Evolutionary conservation across 2,329 filamentous ascomycete species (phyloP).

Genomic region (Pseudonectria buxi): DNA sequence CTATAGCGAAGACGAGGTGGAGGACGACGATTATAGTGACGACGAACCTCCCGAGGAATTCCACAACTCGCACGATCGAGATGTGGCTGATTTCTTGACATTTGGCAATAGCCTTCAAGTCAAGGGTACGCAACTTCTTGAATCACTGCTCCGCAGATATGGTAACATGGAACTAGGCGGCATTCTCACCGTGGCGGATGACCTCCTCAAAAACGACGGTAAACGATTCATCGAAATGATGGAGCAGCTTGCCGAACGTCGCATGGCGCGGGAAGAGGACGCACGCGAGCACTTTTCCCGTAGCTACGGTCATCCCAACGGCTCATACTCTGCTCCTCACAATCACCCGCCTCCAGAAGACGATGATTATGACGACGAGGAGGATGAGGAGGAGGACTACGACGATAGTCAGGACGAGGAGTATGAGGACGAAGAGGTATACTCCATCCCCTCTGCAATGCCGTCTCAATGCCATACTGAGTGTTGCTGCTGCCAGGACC

Average conservation of each 20-base stretch:
- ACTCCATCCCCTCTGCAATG: constrained; percentile 35
- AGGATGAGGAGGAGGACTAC: constrained; percentile 55
- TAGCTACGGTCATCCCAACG: constrained; percentile 54
- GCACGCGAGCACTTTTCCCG: constrained; percentile 57
- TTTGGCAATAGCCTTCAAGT: constrained; percentile 97
- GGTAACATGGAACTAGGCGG: constrained; percentile 64
- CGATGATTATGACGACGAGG: constrained; percentile 66
- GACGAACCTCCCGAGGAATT: constrained; percentile 64
- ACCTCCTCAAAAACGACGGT: constrained; percentile 96
- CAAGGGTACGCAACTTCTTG: constrained; percentile 57
- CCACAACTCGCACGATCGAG: constrained; percentile 55
- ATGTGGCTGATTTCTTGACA: constrained; percentile 83
- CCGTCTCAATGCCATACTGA: constrained; percentile 36
- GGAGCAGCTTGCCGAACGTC: constrained; percentile 94
- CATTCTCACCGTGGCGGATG: constrained; percentile 96
- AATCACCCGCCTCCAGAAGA: constrained; percentile 72
- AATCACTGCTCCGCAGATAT: constrained; percentile 37
- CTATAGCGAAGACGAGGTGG: constrained; percentile 47
- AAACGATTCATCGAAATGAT: constrained; percentile 99
- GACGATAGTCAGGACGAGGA: constrained; percentile 58
- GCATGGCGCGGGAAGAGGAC: constrained; percentile 95
- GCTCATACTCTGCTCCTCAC: constrained; percentile 53
- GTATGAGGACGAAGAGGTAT: constrained; percentile 75
- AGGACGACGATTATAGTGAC: constrained; percentile 56
- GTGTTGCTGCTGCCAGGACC: constrained; percentile 60